Percentiles rank a stretch among this genome's conserved stretches.
Evolutionary conservation across 2,329 filamentous ascomycete genomes (phyloP).

Genomic region (Capronia epimyces): DNA sequence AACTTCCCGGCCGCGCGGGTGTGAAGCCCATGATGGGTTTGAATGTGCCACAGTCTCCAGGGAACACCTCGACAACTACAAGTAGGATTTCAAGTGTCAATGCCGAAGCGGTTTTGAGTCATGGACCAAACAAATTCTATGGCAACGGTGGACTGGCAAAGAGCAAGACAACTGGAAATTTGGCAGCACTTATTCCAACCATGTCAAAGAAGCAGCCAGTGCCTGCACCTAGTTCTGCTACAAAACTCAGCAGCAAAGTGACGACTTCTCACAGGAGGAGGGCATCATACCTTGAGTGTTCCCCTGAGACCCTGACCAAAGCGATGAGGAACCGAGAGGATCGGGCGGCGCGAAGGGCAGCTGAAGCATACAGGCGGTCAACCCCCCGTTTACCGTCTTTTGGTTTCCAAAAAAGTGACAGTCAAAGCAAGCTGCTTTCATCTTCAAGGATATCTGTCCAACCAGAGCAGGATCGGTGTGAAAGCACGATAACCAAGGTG

Average conservation of each 20-base stretch:
- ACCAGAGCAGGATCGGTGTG: background rate
- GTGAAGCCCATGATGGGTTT: slow-evolving; percentile 5
- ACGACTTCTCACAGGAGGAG: slow-evolving; percentile 1
- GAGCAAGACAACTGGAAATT: slow-evolving; percentile 26
- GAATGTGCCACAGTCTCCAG: slow-evolving; percentile 7
- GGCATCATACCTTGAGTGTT: slow-evolving; percentile 16
- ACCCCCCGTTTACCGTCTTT: slow-evolving; percentile 1
- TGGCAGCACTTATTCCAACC: slow-evolving; percentile 17
- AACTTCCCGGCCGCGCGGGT: background rate
- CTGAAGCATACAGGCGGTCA: slow-evolving; percentile 8
- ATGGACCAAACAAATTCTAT: slow-evolving; percentile 7
- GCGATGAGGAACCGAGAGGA: slow-evolving; percentile 13
- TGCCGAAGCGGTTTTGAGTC: slow-evolving; percentile 16
- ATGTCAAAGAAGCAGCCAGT: slow-evolving; percentile 8
- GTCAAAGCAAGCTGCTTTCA: background rate
- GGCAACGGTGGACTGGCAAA: slow-evolving; percentile 18
- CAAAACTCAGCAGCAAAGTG: background rate
- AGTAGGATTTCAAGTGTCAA: slow-evolving; percentile 21
- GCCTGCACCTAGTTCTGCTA: background rate
- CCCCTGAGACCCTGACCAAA: slow-evolving; percentile 11
- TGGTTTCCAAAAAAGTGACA: background rate
- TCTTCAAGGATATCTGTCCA: background rate
- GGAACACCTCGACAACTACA: slow-evolving; percentile 8
- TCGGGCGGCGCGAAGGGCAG: slow-evolving; percentile 7
- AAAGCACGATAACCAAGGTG: background rate